phyloP scores from a whole-genome alignment of 2,329 filamentous ascomycete genomes.

The Chalaropsis ovoidea region DNA sequence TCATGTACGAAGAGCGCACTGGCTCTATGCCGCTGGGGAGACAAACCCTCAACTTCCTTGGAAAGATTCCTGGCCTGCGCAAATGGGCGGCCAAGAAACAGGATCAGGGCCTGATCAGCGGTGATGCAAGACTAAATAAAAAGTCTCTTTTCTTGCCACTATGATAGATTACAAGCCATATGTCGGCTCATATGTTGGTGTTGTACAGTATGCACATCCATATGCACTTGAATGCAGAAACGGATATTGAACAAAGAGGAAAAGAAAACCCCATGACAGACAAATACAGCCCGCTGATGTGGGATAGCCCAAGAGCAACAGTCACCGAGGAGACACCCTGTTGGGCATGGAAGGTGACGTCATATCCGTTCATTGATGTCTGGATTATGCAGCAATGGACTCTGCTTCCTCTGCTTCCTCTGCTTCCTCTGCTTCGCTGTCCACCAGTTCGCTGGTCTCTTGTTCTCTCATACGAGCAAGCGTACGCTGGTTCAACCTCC shows the following conservation, averaged over 20 bases:
- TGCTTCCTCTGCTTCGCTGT: slow-evolving; percentile 20
- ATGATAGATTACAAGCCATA: background rate
- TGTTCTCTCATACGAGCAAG: slow-evolving; percentile 23
- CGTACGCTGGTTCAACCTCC: slow-evolving; percentile 31
- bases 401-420: slow-evolving; percentile 26
- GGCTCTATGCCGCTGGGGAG: slow-evolving; percentile 36
- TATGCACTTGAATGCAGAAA: too few species aligned
- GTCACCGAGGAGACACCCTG: too few species aligned
- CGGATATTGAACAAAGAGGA: too few species aligned
- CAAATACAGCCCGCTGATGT: too few species aligned
- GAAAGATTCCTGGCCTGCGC: slow-evolving; percentile 23
- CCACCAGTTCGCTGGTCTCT: slow-evolving; percentile 28
- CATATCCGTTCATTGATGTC: slow-evolving; percentile 12
- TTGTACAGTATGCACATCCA: too few species aligned
- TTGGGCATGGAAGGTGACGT: too few species aligned
- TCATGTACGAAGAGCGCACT: slow-evolving; percentile 49
- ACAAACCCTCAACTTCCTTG: slow-evolving; percentile 14
- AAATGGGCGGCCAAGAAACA: slow-evolving; percentile 23
- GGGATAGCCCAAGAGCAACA: too few species aligned
- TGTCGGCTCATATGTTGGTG: too few species aligned
- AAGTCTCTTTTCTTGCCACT: background rate
- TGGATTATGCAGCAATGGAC: background rate
- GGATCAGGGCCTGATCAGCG: slow-evolving; percentile 15
- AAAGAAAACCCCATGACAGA: too few species aligned
- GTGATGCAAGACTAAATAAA: slow-evolving; percentile 17